Base-by-base conservation (phyloP, 805 yeast species). In the Zygoascus ofunaensis region DNA sequence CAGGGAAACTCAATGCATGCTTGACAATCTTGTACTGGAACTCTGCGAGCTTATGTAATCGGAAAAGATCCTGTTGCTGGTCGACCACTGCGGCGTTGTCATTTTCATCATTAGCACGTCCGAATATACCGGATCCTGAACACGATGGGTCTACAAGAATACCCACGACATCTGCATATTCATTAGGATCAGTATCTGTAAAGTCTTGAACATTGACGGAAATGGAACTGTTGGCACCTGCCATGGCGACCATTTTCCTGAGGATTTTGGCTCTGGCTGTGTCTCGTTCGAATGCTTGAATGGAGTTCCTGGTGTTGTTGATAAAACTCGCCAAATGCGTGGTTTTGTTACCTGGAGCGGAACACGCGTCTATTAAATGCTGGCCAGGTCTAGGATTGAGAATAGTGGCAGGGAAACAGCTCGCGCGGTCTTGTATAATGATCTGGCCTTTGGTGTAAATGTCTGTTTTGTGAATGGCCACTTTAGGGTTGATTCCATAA, bases 341-440 rank as follows among this genome's bases (percentile, higher is more conserved):
- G 0, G 99, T 92, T 61, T 92, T 94, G 63, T 92, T 92, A 4
- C 99, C 99, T 3, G 99, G 99, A 0, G 99, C 98, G 2, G 97
- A 89, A 65, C 97, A 89, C 1, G 96, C 82, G 64, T 92, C 99
- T 37, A 92, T 83, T 8, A 87, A 77, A 20, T 70, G 63, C 47
- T 74, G 80, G 37, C 80, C 82, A 3, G 75, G 69, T 0, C 59
- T 44, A 0, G 90, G 85, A 49, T 76, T 70, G 39, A 92, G 64
- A 22, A 92, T 87, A 48, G 77, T 78, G 0, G 94, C 96, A 0
- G 99, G 99, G 58, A 92, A 87, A 61, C 98, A 92, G 1, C 97
- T 87, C 0, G 97, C 96, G 42, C 98, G 70, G 59, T 92, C 98
- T 64, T 92, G 99, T 48, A 92, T 85, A 44, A 92, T 89, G 14